These are phyloP conservation scores for Colletotrichum nymphaeae DNA, from an alignment of 2,329 filamentous ascomycete genomes.

Conservation along the genomic window DNA sequence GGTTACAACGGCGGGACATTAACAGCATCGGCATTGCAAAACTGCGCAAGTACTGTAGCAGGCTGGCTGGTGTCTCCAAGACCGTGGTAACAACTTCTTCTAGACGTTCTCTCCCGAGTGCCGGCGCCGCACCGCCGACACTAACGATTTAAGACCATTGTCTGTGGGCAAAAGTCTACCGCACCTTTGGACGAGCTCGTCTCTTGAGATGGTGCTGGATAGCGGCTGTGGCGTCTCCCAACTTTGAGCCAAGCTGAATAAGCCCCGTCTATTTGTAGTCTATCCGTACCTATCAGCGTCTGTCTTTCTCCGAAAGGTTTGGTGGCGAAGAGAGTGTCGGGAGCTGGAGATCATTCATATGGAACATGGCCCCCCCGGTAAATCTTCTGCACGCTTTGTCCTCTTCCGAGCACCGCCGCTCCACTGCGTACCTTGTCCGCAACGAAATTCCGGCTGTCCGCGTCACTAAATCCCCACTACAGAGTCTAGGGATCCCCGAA, in stretches of 20 bases:
- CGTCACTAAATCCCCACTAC: slow-evolving; percentile 3
- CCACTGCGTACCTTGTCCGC: neutral
- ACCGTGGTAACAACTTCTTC: neutral
- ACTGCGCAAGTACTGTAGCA: neutral
- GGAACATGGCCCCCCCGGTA: slow-evolving; percentile 4
- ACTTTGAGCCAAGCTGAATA: neutral
- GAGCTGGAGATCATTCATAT: slow-evolving; percentile 9
- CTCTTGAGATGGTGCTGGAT: neutral
- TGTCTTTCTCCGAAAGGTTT: neutral
- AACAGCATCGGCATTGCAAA: slow-evolving; percentile 4
- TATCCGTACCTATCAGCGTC: no score
- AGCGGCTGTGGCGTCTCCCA: neutral
- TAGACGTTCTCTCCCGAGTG: neutral
- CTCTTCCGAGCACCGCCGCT: slow-evolving; percentile 5
- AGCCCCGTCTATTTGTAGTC: no score
- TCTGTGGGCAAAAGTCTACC: neutral
- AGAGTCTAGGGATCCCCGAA: slow-evolving; percentile 2
- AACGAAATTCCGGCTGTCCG: slow-evolving; percentile 1
- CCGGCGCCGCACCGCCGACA: neutral
- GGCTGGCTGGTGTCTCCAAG: neutral
- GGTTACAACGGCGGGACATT: neutral
- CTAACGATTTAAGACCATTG: neutral
- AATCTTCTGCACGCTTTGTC: slow-evolving; percentile 19
- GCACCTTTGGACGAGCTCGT: neutral
- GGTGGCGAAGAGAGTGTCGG: slow-evolving; percentile 1